These are phyloP conservation scores for Blepharisma stoltei DNA, from an alignment of 73 alveolate genomes.

Conservation along the genomic window DNA sequence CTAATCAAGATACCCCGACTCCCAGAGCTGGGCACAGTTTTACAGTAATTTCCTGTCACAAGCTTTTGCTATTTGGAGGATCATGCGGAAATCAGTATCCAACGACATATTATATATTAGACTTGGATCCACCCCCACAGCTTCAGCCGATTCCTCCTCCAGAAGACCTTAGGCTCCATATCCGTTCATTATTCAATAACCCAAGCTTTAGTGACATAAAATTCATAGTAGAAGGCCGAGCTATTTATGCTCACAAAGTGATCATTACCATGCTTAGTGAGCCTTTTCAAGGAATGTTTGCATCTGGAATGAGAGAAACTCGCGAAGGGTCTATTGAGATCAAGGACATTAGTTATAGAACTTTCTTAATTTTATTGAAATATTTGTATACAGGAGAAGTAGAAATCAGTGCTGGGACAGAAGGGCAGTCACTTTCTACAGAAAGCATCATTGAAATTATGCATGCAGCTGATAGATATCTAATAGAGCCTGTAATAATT, in stretches of 20 bases:
- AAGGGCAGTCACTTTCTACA: slow-evolving; percentile 54
- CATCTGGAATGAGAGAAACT: slow-evolving; percentile 61
- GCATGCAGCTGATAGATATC: slow-evolving; percentile 66
- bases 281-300: slow-evolving; percentile 54
- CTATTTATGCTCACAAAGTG: slow-evolving; percentile 78
- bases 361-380: slow-evolving; percentile 51
- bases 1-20: slow-evolving; percentile 50
- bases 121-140: slow-evolving; percentile 78
- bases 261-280: slow-evolving; percentile 61
- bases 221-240: slow-evolving; percentile 63
- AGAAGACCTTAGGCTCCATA: slow-evolving; percentile 8
- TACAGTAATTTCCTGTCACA: slow-evolving; percentile 49
- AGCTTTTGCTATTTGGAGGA: slow-evolving; percentile 78
- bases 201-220: slow-evolving; percentile 67
- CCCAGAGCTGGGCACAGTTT: slow-evolving; percentile 91
- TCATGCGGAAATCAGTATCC: slow-evolving; percentile 76
- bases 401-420: slow-evolving; percentile 62
- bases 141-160: slow-evolving; percentile 29
- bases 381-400: slow-evolving; percentile 76
- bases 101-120: slow-evolving; percentile 61
- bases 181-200: slow-evolving; percentile 52
- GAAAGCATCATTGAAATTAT: slow-evolving; percentile 62
- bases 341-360: slow-evolving; percentile 52
- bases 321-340: slow-evolving; percentile 48
- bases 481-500: slow-evolving; percentile 62